Percentiles rank a stretch among this genome's conserved stretches.
These are phyloP conservation scores for Cardamine resedifolia DNA, from an alignment of 345 rosid genomes.

Conservation along the genomic window DNA sequence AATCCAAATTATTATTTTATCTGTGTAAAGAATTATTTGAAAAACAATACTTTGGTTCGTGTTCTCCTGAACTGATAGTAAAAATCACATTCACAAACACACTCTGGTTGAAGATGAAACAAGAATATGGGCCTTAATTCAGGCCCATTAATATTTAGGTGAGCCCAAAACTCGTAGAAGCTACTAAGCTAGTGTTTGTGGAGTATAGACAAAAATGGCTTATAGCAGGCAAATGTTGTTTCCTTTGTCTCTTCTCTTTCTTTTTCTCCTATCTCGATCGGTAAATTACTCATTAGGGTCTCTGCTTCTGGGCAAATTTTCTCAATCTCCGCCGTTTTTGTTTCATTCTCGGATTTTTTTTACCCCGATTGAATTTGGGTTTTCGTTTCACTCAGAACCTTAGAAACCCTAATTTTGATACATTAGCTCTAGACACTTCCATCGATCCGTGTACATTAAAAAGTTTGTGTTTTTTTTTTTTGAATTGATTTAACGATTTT, in stretches of 20 bases:
- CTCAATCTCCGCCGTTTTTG: slow-evolving; percentile 33
- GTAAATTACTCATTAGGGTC: slow-evolving; percentile 35
- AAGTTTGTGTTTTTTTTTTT: background rate
- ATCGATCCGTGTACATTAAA: slow-evolving; percentile 25
- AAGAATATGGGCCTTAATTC: background rate
- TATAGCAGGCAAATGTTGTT: slow-evolving; percentile 23
- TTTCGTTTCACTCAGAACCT: background rate
- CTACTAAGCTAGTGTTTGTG: background rate
- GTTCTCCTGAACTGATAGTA: background rate
- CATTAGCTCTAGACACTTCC: slow-evolving; percentile 12
- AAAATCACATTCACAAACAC: background rate
- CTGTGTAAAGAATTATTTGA: background rate
- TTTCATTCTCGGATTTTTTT: background rate
- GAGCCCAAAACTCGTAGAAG: slow-evolving; percentile 17
- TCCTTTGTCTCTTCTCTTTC: background rate
- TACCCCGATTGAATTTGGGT: slow-evolving; percentile 4
- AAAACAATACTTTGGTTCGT: background rate
- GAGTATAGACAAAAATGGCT: slow-evolving; percentile 21
- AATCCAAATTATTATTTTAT: background rate
- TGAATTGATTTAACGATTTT: background rate
- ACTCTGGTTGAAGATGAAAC: background rate
- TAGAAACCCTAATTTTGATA: slow-evolving; percentile 36
- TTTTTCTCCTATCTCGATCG: slow-evolving; percentile 19
- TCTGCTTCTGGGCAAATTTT: slow-evolving; percentile 3
- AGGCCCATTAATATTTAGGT: background rate